phyloP scores from a whole-genome alignment of 495 filamentous ascomycete species.

The Penicillium desertorum region DNA sequence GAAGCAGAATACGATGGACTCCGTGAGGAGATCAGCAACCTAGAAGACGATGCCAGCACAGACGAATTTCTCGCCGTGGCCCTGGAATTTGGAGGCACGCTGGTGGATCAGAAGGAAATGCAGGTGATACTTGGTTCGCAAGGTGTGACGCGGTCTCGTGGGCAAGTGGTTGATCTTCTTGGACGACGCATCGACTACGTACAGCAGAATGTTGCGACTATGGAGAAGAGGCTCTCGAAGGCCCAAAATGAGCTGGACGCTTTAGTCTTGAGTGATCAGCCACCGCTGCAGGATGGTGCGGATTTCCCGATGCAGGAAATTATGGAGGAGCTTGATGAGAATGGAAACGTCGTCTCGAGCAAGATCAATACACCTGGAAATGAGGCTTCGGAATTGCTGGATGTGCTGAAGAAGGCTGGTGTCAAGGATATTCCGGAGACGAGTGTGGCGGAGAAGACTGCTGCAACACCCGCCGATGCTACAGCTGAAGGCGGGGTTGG shows the following conservation, averaged over 20 bases:
- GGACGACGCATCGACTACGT: conserved; percentile 84
- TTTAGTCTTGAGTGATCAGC: conserved; percentile 33
- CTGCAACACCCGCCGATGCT: conserved; percentile 1
- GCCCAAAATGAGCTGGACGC: conserved; percentile 67
- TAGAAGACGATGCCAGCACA: conserved; percentile 49
- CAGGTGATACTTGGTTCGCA: conserved; percentile 38
- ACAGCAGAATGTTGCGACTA: conserved; percentile 64
- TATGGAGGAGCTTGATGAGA: conserved; percentile 86
- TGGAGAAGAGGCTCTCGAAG: conserved; percentile 65
- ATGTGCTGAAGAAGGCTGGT: conserved; percentile 69
- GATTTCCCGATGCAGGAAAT: conserved; percentile 81
- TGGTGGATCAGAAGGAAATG: conserved; percentile 59
- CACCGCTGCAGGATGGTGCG: conserved; percentile 20
- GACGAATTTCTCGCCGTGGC: conserved; percentile 54
- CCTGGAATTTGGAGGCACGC: conserved; percentile 47
- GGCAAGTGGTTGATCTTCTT: conserved; percentile 68
- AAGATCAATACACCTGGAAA: conserved; percentile 60
- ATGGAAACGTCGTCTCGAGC: conserved; percentile 76
- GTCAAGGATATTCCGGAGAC: conserved; percentile 50
- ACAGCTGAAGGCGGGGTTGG: neutral
- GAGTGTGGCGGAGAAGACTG: conserved; percentile 13
- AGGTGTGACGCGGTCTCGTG: conserved; percentile 43
- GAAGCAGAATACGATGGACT: conserved; percentile 89
- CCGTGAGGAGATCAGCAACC: conserved; percentile 67
- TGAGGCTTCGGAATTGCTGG: conserved; percentile 58